Evolutionary conservation across 1,284 basidiomycete species (phyloP).

Genomic region (Singerocomus rubriflavus): DNA sequence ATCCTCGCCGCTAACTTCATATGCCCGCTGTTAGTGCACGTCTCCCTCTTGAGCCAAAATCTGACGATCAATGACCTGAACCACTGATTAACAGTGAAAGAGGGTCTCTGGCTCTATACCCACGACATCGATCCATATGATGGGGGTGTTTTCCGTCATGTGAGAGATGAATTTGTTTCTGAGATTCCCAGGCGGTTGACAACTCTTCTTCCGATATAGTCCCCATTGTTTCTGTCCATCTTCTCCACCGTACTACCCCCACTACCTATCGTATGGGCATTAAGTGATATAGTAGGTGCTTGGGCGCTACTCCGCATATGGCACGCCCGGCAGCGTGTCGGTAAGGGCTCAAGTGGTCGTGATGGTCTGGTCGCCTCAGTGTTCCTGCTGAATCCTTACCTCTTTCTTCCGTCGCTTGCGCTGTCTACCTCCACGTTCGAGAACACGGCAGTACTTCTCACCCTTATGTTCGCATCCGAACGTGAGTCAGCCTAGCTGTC

Average conservation of each 20-base stretch:
- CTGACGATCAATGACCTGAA: background rate
- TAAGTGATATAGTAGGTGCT: constrained; percentile 64
- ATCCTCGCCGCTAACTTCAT: constrained; percentile 79
- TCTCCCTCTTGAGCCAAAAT: background rate
- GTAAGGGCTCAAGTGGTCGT: constrained; percentile 38
- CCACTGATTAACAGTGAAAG: constrained; percentile 61
- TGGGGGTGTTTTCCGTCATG: constrained; percentile 82
- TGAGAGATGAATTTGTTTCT: constrained; percentile 37
- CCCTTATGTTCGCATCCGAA: constrained; percentile 71
- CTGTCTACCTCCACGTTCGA: constrained; percentile 80
- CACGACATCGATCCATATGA: constrained; percentile 80
- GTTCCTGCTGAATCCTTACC: constrained; percentile 88
- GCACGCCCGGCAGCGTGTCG: constrained; percentile 53
- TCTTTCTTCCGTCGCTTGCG: constrained; percentile 75
- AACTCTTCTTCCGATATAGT: constrained; percentile 43
- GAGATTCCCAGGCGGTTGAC: background rate
- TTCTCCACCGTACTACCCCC: constrained; percentile 68
- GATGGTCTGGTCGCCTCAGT: constrained; percentile 58
- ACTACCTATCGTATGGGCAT: constrained; percentile 66
- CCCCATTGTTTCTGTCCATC: constrained; percentile 75
- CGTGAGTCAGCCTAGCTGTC: constrained; percentile 40
- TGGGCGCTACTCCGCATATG: constrained; percentile 68
- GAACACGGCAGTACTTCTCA: constrained; percentile 64
- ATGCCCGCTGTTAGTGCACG: constrained; percentile 45
- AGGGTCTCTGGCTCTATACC: constrained; percentile 78